Percentiles rank a stretch among this genome's conserved stretches.
phyloP scores from a whole-genome alignment of 345 rosid genomes.

The Hibiscus syriacus region DNA sequence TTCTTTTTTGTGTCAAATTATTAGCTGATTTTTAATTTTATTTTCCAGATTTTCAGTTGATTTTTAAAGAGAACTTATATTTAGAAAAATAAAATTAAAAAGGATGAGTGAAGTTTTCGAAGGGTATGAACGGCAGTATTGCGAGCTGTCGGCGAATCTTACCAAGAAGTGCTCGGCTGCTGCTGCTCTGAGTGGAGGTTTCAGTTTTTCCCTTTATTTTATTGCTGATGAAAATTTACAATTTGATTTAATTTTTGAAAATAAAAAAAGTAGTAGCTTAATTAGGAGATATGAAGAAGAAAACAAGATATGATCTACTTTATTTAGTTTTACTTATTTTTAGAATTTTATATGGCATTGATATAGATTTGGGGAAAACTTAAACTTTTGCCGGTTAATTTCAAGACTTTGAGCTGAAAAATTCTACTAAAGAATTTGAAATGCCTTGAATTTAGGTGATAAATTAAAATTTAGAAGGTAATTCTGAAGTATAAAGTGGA shows the following conservation, averaged over 20 bases:
- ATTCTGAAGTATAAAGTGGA: background rate
- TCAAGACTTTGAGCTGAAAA: background rate
- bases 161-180: slow-evolving; percentile 46
- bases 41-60: background rate
- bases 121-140: slow-evolving; percentile 55
- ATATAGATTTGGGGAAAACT: background rate
- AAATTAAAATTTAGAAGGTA: background rate
- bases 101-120: slow-evolving; percentile 57
- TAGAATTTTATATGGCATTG: background rate
- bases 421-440: background rate
- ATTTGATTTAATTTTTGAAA: background rate
- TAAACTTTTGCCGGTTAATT: background rate
- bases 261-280: background rate
- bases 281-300: background rate
- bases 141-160: slow-evolving; percentile 57
- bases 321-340: background rate
- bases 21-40: background rate
- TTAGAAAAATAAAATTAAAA: background rate
- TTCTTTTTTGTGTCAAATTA: background rate
- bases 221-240: background rate
- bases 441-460: background rate
- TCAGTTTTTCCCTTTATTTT: background rate
- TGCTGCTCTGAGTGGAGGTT: slow-evolving; percentile 49
- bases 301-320: background rate
- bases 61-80: background rate